phyloP scores from a whole-genome alignment of 2,329 filamentous ascomycete genomes.

The Kalaharituber pfeilii region DNA sequence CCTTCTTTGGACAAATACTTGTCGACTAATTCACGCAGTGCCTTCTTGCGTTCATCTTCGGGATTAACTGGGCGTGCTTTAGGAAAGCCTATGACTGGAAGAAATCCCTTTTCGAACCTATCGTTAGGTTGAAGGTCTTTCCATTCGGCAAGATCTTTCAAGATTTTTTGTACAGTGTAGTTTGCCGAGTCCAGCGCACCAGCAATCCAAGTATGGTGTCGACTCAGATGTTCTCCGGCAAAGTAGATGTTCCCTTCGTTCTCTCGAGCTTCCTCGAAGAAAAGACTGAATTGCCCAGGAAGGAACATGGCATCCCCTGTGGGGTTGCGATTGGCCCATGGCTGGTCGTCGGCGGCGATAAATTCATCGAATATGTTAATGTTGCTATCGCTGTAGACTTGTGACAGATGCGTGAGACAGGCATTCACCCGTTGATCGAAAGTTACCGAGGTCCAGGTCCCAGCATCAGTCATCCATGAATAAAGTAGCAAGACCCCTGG shows the following conservation, averaged over 20 bases:
- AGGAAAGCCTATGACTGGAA: background rate
- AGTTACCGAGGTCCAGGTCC: background rate
- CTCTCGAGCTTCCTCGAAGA: background rate
- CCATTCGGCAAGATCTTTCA: no score
- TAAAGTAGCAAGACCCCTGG: background rate
- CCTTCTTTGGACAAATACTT: no score
- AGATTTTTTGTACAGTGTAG: background rate
- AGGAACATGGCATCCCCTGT: conserved; percentile 7
- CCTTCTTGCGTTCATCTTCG: background rate
- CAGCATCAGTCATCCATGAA: background rate
- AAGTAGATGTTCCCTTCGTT: conserved; percentile 15
- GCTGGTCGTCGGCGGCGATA: conserved; percentile 1
- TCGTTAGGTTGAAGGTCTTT: background rate
- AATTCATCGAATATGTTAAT: background rate
- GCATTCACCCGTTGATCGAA: background rate
- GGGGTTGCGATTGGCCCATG: conserved; percentile 2
- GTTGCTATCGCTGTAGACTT: background rate
- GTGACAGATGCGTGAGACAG: background rate
- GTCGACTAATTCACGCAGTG: no score
- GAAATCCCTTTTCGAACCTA: background rate
- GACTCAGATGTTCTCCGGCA: conserved; percentile 6
- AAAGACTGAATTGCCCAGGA: background rate
- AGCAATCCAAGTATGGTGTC: background rate
- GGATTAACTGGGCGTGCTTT: background rate
- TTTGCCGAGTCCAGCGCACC: background rate